Evolutionary conservation across 2,329 filamentous ascomycete species (phyloP), one percentile per base, ranked within the genome.

Genomic region (Ascocoryne sarcoides): DNA sequence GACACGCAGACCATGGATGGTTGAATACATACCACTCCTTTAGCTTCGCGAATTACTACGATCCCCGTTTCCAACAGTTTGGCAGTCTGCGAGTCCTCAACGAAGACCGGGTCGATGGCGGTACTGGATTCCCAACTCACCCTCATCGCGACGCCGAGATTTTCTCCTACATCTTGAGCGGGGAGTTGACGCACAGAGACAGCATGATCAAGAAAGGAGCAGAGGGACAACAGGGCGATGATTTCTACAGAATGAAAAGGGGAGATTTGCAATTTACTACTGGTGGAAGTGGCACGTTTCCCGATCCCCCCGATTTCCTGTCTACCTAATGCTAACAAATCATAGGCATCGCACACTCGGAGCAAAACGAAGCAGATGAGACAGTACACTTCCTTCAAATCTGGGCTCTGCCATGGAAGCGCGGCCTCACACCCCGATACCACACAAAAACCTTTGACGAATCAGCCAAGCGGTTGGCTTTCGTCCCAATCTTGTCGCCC

Each of bases 221-320:
- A 15, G 79, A 82, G 56, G 75, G 70, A 16, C 38, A 43, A 55
- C 43, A 58, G 14, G 69, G 60, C 12, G 76, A 84, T 58, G 68
- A 76, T 51, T 85, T 84, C 57, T 84, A 70, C 56, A 69, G 76
- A 23, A 81, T 94, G 69, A 74, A 75, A 55, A 71, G 85, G 28
- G 85, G 86, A 10, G 86, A 93, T 60, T 84, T 94, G 32, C 87
- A 94, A 57, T 94, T 93, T 62, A 94, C 87, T 8, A 88, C 82
- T 10, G 87, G 84, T n/a, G 87, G 87, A 40, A 87, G 77, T 4
- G 79, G 79, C 53, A 76, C 49, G 58, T 51, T 36, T 35, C 29
- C 14, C 10, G 10, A 26, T n/a, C 18, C 20, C 14, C 7, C 16
- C 12, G 31, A 15, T 10, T 32, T 33, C 7, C 4, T 17, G 35